A percentile compares a stretch with the other conserved stretches of the same genome.
Conservation (phyloP, 2,329 filamentous ascomycete genomes). For the Alternaria brassicae region DNA sequence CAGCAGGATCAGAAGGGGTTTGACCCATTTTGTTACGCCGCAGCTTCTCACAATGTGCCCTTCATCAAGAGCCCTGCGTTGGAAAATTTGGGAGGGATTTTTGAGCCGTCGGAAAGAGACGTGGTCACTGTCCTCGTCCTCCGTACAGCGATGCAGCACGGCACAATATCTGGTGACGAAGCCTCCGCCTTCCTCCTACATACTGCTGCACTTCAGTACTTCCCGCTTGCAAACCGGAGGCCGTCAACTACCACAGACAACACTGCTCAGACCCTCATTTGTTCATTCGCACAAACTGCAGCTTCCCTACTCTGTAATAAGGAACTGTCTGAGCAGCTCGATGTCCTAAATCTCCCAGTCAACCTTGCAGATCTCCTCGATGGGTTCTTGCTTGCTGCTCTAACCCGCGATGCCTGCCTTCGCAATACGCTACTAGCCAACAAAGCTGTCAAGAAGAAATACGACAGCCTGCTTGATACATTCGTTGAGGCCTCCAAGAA, state of each 20-base stretch:
- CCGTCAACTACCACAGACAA: not conserved
- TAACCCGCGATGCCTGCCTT: slow-evolving; percentile 4
- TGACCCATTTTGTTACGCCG: not conserved
- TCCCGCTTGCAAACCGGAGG: slow-evolving; percentile 4
- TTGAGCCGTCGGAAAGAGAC: slow-evolving; percentile 8
- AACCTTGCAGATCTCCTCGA: slow-evolving; percentile 11
- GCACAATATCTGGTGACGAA: slow-evolving; percentile 4
- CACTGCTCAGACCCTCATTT: not conserved
- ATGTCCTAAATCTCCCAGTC: slow-evolving; percentile 8
- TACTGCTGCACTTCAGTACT: slow-evolving; percentile 9
- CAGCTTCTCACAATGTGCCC: not conserved
- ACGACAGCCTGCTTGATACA: slow-evolving; percentile 3
- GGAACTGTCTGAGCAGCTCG: slow-evolving; percentile 3
- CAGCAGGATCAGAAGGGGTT: not conserved
- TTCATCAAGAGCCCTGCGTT: not conserved
- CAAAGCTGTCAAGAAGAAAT: slow-evolving; percentile 5
- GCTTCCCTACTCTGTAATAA: slow-evolving; percentile 6
- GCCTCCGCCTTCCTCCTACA: slow-evolving; percentile 9
- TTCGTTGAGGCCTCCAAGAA: not conserved
- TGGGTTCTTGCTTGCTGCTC: slow-evolving; percentile 9
- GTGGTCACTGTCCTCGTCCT: slow-evolving; percentile 8
- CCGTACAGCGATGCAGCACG: slow-evolving; percentile 2
- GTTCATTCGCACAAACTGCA: slow-evolving; percentile 1
- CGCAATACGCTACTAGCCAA: slow-evolving; percentile 9
- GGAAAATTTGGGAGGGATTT: slow-evolving; percentile 4